Conservation (phyloP, 352 stramenopile species). For the Phytophthora hybrid region DNA sequence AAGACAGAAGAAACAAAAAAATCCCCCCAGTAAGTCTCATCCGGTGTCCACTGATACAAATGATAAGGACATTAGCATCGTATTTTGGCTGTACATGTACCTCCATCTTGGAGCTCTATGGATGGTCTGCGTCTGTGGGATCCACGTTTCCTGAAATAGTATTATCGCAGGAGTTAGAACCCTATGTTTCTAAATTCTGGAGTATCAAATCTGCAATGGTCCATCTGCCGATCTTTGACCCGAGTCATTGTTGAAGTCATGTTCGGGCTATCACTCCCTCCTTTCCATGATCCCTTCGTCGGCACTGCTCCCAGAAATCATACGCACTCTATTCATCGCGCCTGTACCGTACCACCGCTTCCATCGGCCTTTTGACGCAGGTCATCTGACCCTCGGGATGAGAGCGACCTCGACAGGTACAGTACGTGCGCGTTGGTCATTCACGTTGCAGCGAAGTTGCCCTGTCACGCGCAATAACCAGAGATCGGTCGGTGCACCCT, state of each 20-base stretch:
- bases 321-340: neutral
- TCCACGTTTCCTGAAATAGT: neutral
- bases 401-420: neutral
- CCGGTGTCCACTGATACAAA: no score
- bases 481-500: neutral
- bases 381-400: neutral
- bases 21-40: no score
- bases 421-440: neutral
- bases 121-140: no score
- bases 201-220: neutral
- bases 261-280: neutral
- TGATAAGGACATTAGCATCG: no score
- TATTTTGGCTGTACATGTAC: no score
- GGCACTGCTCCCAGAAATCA: neutral
- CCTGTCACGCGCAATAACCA: slow-evolving; percentile 1
- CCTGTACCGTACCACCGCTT: neutral
- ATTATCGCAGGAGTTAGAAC: neutral
- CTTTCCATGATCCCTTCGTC: neutral
- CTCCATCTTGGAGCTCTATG: no score
- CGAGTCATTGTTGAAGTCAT: neutral
- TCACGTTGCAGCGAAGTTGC: neutral
- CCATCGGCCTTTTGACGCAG: neutral
- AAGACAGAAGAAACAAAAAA: no score
- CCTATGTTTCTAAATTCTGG: neutral
- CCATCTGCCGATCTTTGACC: neutral